Evolutionary conservation across 2,329 filamentous ascomycete genomes (phyloP), one percentile per base, ranked within the genome.

Genomic region (Trichoderma simmonsii): DNA sequence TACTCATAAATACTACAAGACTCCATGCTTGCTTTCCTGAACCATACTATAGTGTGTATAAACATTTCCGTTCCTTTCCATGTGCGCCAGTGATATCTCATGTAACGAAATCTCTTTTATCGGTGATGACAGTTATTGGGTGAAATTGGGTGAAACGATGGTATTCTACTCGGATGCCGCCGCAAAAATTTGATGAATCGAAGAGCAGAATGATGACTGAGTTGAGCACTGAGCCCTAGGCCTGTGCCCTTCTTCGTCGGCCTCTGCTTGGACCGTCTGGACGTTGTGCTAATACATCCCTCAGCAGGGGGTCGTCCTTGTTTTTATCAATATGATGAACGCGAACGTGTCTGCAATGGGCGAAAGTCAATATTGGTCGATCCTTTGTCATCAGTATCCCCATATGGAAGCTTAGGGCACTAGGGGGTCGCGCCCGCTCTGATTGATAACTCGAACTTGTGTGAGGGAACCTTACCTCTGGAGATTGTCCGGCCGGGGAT

Each of bases 401-500:
- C 28, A 32, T 15, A 63, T 39, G 34, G 30, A 21, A 60, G 57
- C 28, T 34, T 14, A 1, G 59, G 36, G 24, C 14, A 28, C 32
- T 28, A 18, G 7, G 9, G 48, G 12, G 15, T 32, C 3, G 51
- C 28, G 30, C 21, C 28, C 30, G 48, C 30, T n/a, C n/a, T 48
- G 39, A 18, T 34, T 48, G 39, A 18, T 34, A 15, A 30, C 28
- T 34, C 15, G 63, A 66, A 8, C 15, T 32, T 15, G 12, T 12
- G 14, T n/a, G 36, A 15, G 15, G 34, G 15, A 57, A 65, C 80
- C 87, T 75, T 86, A 97, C 93, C 95, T 90, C 84, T 98, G 95
- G 71, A 99, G 84, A 85, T 98, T 98, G 81, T 99, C 96, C 39
- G 96, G 96, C 76, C 96, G 87, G 6, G 96, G 96, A 80, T 98